Evolutionary conservation across 768 basidiomycete genomes (phyloP).

Genomic region (Tephrocybe sp.): DNA sequence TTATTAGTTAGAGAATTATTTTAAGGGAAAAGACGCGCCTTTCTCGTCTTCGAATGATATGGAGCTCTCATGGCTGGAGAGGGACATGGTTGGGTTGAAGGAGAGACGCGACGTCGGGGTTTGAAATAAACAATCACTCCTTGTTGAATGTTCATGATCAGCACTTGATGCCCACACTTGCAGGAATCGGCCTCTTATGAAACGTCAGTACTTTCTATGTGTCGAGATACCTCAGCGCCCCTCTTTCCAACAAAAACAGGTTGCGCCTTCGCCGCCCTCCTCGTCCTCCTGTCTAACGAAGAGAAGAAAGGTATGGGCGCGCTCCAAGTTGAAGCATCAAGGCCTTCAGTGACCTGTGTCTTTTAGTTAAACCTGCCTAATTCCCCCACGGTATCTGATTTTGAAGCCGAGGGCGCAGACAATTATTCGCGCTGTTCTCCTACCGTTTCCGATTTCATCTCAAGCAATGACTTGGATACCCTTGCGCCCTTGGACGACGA

Average conservation of each 20-base stretch:
- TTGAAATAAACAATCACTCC: conserved; percentile 25
- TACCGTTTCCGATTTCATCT: conserved; percentile 17
- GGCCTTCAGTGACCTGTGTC: not conserved
- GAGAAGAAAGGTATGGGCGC: conserved; percentile 8
- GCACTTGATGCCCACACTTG: conserved; percentile 4
- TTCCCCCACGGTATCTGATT: conserved; percentile 22
- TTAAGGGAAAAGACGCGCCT: conserved; percentile 36
- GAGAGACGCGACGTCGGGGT: conserved; percentile 34
- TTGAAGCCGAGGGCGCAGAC: conserved; percentile 10
- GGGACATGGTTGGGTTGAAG: conserved; percentile 53
- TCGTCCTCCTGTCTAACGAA: conserved; percentile 8
- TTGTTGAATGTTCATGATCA: conserved; percentile 2
- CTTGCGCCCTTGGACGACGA: not conserved
- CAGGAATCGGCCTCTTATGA: too few species aligned
- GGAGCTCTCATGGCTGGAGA: conserved; percentile 57
- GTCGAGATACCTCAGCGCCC: conserved; percentile 17
- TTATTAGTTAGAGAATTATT: not conserved
- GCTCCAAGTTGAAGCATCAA: not conserved
- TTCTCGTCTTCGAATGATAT: conserved; percentile 75
- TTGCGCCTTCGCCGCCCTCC: not conserved
- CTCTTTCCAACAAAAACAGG: conserved; percentile 5
- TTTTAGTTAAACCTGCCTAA: not conserved
- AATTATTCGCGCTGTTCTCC: conserved; percentile 11
- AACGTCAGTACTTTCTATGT: conserved; percentile 11
- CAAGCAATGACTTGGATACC: not conserved